These are phyloP conservation scores for Glaciozyma antarctica DNA, from an alignment of 768 basidiomycete species.

Conservation along the genomic window DNA sequence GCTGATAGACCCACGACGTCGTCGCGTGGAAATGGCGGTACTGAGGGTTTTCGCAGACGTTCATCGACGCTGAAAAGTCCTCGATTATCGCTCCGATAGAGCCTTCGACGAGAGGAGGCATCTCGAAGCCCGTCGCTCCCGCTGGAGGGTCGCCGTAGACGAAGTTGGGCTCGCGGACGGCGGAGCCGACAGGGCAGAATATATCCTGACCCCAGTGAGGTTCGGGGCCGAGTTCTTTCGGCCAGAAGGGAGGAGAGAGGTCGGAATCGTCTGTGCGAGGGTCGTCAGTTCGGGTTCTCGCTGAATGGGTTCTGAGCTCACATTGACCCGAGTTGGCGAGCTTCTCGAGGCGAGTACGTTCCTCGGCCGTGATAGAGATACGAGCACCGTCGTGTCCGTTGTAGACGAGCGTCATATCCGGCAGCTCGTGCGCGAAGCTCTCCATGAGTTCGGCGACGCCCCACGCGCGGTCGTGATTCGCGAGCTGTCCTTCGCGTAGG, in stretches of 20 bases:
- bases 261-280: constrained; percentile 10
- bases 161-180: constrained; percentile 30
- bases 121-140: not conserved
- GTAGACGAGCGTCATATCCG: constrained; percentile 35
- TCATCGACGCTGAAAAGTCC: constrained; percentile 31
- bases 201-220: constrained; percentile 34
- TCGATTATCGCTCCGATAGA: not conserved
- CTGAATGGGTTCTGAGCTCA: constrained; percentile 1
- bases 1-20: constrained; percentile 32
- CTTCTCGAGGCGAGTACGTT: constrained; percentile 28
- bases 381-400: constrained; percentile 35
- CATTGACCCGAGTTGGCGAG: constrained; percentile 29
- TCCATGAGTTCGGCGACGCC: constrained; percentile 30
- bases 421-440: constrained; percentile 28
- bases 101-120: not conserved
- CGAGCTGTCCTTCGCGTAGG: constrained; percentile 30
- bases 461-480: constrained; percentile 33
- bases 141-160: constrained; percentile 23
- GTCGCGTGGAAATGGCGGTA: constrained; percentile 36
- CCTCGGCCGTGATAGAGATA: constrained; percentile 28
- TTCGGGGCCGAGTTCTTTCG: constrained; percentile 20
- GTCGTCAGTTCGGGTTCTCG: not conserved
- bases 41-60: constrained; percentile 34
- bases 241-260: constrained; percentile 26
- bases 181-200: constrained; percentile 31